Evolutionary conservation across 2,329 filamentous ascomycete genomes (phyloP), one percentile per base, ranked within the genome.

Genomic region (Fusarium fujikuroi): DNA sequence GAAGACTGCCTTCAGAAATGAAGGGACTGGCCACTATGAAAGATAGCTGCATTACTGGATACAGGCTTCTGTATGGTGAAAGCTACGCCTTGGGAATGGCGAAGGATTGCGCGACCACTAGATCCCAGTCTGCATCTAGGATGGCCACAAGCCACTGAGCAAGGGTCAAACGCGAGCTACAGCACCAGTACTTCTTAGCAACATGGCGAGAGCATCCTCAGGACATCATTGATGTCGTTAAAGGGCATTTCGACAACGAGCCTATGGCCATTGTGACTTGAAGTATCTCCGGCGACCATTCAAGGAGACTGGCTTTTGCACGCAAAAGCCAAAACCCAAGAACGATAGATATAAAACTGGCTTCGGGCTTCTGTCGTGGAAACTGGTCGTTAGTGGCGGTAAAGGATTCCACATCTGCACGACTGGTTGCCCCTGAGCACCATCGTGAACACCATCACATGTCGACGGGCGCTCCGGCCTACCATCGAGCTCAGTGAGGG

Each of bases 161-260:
- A 28, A 21, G 23, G 18, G 18, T 28, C 5, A 10, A n/a, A 15
- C 3, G 16, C 10, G n/a, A 44, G n/a, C 23, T 12, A 18, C 7
- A 19, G 23, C 23, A 44, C 7, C 16, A 25, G 23, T 14, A 25
- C 2, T 7, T 6, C 11, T 14, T 12, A 3, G 16, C 10, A 12
- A 19, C 5, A 19, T 25, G 11, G 5, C 9, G 16, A 25, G 11
- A 3, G 11, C 23, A 18, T 7, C 18, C 18, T 18, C 3, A 8
- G 32, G 1, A 21, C 9, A 12, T 12, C 19, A 4, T 5, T 12
- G 10, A 18, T 39, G 19, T n/a, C 3, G 9, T 16, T 10, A 15
- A 7, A 12, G 7, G 0, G 12, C 5, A 16, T 12, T n/a, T 39
- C 5, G 7, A 28, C 9, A 5, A 0, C 3, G 4, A 18, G 7